Conservation (phyloP, 257 asterid genomes). For the Thymus quinquecostatus region DNA sequence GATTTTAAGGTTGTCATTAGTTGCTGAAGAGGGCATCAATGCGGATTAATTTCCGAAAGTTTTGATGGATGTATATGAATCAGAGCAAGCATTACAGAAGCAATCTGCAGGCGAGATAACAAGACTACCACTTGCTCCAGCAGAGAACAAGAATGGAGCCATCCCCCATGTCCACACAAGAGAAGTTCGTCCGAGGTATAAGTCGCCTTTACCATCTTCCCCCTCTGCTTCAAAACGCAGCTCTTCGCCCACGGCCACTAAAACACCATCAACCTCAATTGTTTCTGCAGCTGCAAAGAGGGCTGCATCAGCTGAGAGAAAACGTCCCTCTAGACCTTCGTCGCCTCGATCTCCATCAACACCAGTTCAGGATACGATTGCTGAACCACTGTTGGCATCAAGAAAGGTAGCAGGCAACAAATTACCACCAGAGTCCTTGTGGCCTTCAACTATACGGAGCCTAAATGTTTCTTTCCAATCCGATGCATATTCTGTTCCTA, state of each 20-base stretch:
- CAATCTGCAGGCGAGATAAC: conserved; percentile 48
- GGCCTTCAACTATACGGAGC: conserved; percentile 88
- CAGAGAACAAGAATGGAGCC: conserved; percentile 69
- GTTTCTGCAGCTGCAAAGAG: conserved; percentile 56
- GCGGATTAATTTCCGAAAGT: conserved; percentile 52
- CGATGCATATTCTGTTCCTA: conserved; percentile 59
- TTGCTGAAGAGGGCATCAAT: conserved; percentile 48
- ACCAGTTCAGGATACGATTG: conserved; percentile 65
- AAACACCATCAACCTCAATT: conserved; percentile 45
- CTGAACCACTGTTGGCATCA: conserved; percentile 49
- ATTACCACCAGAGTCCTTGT: conserved; percentile 69
- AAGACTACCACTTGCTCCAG: conserved; percentile 48
- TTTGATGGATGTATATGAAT: conserved; percentile 76
- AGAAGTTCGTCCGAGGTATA: conserved; percentile 79
- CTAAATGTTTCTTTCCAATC: conserved; percentile 78
- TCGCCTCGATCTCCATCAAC: conserved; percentile 68
- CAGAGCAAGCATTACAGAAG: conserved; percentile 55
- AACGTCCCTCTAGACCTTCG: conserved; percentile 56
- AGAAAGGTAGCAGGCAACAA: conserved; percentile 55
- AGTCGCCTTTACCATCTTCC: conserved; percentile 68
- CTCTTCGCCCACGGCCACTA: conserved; percentile 57
- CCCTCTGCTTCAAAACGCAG: conserved; percentile 53
- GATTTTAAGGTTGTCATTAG: conserved; percentile 31
- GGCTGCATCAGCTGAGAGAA: conserved; percentile 76
- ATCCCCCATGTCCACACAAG: conserved; percentile 48